Evolutionary conservation across 192 early-diverging fungal genomes (phyloP), one percentile per base, ranked within the genome.

Genomic region (Podochytrium sp.): DNA sequence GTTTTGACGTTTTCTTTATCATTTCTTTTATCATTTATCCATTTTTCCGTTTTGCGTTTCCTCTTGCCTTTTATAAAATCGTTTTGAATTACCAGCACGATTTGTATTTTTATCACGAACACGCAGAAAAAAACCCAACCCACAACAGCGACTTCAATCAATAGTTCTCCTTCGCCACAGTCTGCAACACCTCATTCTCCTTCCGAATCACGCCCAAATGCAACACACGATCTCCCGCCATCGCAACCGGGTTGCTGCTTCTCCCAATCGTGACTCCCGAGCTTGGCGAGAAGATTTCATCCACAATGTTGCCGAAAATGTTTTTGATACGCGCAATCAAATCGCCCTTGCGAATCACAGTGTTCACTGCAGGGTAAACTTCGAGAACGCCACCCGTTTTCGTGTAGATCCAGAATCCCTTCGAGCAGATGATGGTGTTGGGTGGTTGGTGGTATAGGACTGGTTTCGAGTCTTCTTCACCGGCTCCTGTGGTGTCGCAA

Each of bases 251-350:
- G 69, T 96, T 92, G 6, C 91, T 88, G 59, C 90, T 89, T 65
- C 92, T 81, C 53, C 95, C 94, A 53, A 95, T 92, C 1, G 69
- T 80, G 72, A 96, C 87, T 35, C 93, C 93, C 65, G 86, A 83
- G 53, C 87, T 83, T 1, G 94, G 92, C 50, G 91, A 89, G 85
- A 85, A 95, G 63, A 95, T 93, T 69, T 90, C 88, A 42, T 95
- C 92, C 33, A 92, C 90, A 50, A 95, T 85, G 68, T 92, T 91
- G 14, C 94, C 94, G 83, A 96, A 96, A 51, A 96, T 92, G 60
- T 92, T 94, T 73, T 94, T 90, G 70, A 96, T 83, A 3, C 91
- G 84, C 0, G 94, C 94, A 84, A 96, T 95, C 47, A 92, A 59
- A 38, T 92, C 91, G 55, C 93, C 93, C 56, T 95, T 93, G 40